phyloP scores from a whole-genome alignment of 768 basidiomycete species.

The Sporobolomyces phaffii region DNA sequence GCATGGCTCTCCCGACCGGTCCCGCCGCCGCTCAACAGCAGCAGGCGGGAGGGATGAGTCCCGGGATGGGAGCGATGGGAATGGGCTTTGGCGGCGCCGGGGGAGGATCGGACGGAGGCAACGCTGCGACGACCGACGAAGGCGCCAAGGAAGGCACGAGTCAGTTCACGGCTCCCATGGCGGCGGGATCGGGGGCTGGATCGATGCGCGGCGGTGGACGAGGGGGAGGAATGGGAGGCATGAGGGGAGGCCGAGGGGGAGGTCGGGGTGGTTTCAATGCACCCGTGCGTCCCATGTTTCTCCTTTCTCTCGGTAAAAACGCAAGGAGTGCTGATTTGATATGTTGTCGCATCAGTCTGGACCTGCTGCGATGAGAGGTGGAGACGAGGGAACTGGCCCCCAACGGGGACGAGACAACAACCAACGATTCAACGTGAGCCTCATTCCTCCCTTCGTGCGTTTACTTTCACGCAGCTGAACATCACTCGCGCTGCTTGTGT shows the following conservation, averaged over 20 bases:
- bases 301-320: not conserved
- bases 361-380: constrained; percentile 41
- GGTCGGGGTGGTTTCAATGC: constrained; percentile 53
- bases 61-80: constrained; percentile 12
- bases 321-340: too few relatives aligned
- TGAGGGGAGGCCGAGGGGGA: constrained; percentile 47
- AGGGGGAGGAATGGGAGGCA: constrained; percentile 49
- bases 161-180: constrained; percentile 33
- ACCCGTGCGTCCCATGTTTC: constrained; percentile 26
- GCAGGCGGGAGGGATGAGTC: constrained; percentile 8
- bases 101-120: not conserved
- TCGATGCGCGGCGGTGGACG: constrained; percentile 44
- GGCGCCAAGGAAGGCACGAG: constrained; percentile 2
- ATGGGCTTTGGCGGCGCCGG: constrained; percentile 7
- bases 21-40: constrained; percentile 22
- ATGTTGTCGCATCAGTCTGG: constrained; percentile 44
- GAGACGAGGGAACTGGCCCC: constrained; percentile 13
- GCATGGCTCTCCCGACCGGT: constrained; percentile 40
- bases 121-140: too few relatives aligned
- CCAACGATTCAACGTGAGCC: constrained; percentile 28
- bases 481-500: not conserved
- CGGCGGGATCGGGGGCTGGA: constrained; percentile 15
- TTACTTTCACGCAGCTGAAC: not conserved
- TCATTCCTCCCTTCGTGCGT: not conserved
- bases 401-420: constrained; percentile 21